Conservation (phyloP, 179 eudicot species). For the Drosera spatulata region DNA sequence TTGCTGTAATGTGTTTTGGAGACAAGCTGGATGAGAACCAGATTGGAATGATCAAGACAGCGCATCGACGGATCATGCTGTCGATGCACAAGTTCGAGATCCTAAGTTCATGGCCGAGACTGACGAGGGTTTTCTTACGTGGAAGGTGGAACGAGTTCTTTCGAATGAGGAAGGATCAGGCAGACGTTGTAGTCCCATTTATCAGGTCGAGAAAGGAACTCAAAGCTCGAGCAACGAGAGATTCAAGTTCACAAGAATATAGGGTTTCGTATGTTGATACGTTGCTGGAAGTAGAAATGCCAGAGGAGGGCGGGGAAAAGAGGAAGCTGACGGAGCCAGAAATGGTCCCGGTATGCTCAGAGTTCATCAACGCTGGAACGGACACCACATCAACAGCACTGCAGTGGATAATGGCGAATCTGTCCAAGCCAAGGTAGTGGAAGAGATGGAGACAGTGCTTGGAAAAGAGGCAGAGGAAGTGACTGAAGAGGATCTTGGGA, state of each 20-base stretch:
- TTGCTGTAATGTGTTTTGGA: slow-evolving; percentile 4
- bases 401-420: slow-evolving; percentile 13
- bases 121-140: neutral
- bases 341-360: slow-evolving; percentile 6
- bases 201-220: slow-evolving; percentile 6
- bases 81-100: neutral
- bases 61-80: neutral
- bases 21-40: slow-evolving; percentile 5
- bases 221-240: too few species aligned
- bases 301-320: slow-evolving; percentile 4
- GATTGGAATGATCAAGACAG: slow-evolving; percentile 2
- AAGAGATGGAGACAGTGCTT: neutral
- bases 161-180: neutral
- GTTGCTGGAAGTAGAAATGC: slow-evolving; percentile 7
- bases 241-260: too few species aligned
- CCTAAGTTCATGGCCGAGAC: slow-evolving; percentile 1
- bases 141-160: slow-evolving; percentile 6
- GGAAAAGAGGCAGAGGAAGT: slow-evolving; percentile 1
- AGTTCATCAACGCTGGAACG: too few species aligned
- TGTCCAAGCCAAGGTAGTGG: slow-evolving; percentile 4
- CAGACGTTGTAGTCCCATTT: slow-evolving; percentile 1
- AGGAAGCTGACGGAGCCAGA: slow-evolving; percentile 6
- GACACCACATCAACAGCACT: slow-evolving; percentile 12
- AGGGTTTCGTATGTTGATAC: slow-evolving; percentile 9
- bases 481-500: slow-evolving; percentile 4